Percentiles rank a stretch among this genome's conserved stretches.
Evolutionary conservation across 148 eudicot species (phyloP).

Genomic region (Euryodendron excelsum): DNA sequence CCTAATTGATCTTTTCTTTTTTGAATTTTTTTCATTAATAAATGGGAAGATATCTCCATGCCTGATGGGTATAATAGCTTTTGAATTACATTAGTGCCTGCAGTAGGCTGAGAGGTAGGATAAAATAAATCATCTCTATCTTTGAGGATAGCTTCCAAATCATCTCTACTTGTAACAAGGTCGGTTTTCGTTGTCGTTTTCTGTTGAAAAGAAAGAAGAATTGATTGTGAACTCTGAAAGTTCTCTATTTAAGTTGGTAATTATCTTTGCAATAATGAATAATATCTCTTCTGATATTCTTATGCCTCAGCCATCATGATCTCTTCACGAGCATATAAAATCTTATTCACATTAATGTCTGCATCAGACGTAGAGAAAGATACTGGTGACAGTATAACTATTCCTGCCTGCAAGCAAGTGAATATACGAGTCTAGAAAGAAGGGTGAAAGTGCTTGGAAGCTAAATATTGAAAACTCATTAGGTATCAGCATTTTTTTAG

Average conservation of each 20-base stretch:
- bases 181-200: neutral
- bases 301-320: conserved; percentile 1
- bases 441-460: neutral
- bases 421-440: neutral
- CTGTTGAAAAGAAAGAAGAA: neutral
- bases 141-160: neutral
- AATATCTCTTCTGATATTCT: conserved; percentile 1
- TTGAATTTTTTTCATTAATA: too few relatives aligned
- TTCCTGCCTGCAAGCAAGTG: neutral
- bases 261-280: neutral
- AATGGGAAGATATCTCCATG: neutral
- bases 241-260: neutral
- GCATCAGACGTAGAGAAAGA: neutral
- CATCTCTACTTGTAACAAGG: neutral
- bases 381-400: neutral
- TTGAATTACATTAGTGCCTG: too few relatives aligned
- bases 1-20: neutral
- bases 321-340: neutral
- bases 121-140: neutral
- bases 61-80: neutral
- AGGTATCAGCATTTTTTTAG: neutral
- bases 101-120: too few relatives aligned
- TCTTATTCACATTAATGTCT: neutral
- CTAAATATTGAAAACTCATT: neutral
- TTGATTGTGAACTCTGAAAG: neutral